Percentiles rank a stretch among this genome's conserved stretches.
Evolutionary conservation across 495 filamentous ascomycete species (phyloP).

Genomic region (Penicillium ochrochloron): DNA sequence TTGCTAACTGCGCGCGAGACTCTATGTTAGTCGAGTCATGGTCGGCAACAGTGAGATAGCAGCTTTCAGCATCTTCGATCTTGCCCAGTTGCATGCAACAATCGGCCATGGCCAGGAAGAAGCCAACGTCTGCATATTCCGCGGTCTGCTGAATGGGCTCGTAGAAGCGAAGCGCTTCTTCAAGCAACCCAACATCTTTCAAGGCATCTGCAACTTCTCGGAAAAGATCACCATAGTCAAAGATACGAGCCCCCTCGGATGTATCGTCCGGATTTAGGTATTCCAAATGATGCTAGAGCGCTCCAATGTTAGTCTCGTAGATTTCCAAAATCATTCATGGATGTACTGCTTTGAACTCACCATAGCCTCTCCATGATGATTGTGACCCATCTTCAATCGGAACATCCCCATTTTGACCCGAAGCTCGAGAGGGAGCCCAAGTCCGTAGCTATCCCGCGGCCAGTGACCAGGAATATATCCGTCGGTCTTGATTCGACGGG

Average conservation of each 20-base stretch:
- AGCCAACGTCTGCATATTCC: constrained; percentile 61
- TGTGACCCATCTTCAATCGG: constrained; percentile 65
- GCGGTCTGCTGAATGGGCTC: constrained; percentile 63
- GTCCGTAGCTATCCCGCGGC: constrained; percentile 66
- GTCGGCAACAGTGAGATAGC: constrained; percentile 71
- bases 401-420: constrained; percentile 86
- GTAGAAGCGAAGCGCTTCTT: constrained; percentile 77
- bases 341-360: constrained; percentile 48
- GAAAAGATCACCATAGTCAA: constrained; percentile 75
- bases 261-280: constrained; percentile 65
- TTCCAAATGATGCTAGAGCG: constrained; percentile 60
- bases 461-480: constrained; percentile 60
- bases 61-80: constrained; percentile 70
- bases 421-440: constrained; percentile 78
- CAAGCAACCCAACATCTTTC: constrained; percentile 56
- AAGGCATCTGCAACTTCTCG: constrained; percentile 72
- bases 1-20: constrained; percentile 74
- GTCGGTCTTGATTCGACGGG: constrained; percentile 62
- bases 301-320: constrained; percentile 13
- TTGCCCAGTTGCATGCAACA: constrained; percentile 70
- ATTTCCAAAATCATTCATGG: neutral
- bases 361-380: constrained; percentile 73
- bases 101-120: constrained; percentile 71
- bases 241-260: constrained; percentile 53
- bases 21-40: constrained; percentile 70